These are phyloP conservation scores for Melastoma malabathricum DNA, from an alignment of 345 rosid genomes.

Conservation along the genomic window DNA sequence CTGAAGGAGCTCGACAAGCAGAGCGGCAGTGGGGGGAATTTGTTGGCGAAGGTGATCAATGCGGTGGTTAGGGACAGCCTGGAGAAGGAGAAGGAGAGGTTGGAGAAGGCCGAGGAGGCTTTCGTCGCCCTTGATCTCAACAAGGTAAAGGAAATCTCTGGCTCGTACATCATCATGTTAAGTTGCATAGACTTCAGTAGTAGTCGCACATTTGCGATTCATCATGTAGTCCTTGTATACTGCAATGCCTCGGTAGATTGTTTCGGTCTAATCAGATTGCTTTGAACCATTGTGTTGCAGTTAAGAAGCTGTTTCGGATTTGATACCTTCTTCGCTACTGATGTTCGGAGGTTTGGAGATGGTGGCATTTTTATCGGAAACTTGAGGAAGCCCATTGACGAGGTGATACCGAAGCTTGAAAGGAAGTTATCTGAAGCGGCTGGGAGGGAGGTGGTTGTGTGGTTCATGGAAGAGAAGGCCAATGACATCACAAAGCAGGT, in stretches of 20 bases:
- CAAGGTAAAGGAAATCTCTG: conserved; percentile 34
- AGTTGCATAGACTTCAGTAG: too few relatives aligned
- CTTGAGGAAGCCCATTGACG: conserved; percentile 63
- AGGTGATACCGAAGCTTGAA: conserved; percentile 71
- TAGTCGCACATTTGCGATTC: too few relatives aligned
- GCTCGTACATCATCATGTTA: too few relatives aligned
- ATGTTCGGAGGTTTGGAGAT: conserved; percentile 88
- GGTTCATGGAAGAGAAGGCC: conserved; percentile 92
- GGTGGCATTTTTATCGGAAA: conserved; percentile 90
- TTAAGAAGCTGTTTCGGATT: conserved; percentile 79
- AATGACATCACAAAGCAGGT: conserved; percentile 89
- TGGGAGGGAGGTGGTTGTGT: conserved; percentile 66
- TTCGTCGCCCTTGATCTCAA: conserved; percentile 90
- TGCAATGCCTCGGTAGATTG: too few relatives aligned
- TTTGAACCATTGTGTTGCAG: conserved; percentile 18
- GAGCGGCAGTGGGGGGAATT: conserved; percentile 32
- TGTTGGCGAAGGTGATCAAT: conserved; percentile 39
- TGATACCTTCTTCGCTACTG: conserved; percentile 79
- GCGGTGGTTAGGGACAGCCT: conserved; percentile 46
- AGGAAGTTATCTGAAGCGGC: conserved; percentile 75
- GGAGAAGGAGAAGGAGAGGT: conserved; percentile 59
- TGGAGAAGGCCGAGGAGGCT: conserved; percentile 77
- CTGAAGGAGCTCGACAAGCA: conserved; percentile 69
- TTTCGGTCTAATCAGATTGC: background rate
- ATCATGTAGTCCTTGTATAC: too few relatives aligned